Evolutionary conservation across 2,329 filamentous ascomycete genomes (phyloP).

Genomic region (Venturia nashicola): DNA sequence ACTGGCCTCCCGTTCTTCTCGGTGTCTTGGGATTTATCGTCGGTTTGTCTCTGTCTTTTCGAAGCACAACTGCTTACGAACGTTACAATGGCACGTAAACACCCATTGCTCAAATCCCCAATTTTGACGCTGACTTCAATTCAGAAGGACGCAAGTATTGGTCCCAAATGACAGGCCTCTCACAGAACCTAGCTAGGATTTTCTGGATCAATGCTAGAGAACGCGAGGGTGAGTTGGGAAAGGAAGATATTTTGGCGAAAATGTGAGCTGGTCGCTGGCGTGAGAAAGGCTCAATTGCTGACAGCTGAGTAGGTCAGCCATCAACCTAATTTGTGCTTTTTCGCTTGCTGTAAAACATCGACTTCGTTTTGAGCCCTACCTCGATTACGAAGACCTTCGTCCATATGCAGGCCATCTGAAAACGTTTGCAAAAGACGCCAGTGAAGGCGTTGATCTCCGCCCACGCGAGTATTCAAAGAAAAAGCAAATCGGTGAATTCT

Average conservation of each 20-base stretch:
- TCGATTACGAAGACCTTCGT: constrained; percentile 61
- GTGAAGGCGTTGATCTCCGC: constrained; percentile 28
- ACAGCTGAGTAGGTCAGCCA: constrained; percentile 37
- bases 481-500: constrained; percentile 57
- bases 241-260: constrained; percentile 59
- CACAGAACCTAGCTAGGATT: constrained; percentile 50
- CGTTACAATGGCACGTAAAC: constrained; percentile 27
- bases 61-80: constrained; percentile 67
- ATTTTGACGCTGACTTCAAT: too few relatives aligned
- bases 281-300: constrained; percentile 2
- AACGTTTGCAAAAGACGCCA: constrained; percentile 56
- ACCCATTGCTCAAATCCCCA: too few relatives aligned
- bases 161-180: constrained; percentile 43
- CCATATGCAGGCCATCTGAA: constrained; percentile 60
- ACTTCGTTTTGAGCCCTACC: constrained; percentile 72
- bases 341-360: constrained; percentile 70
- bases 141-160: constrained; percentile 51
- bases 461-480: constrained; percentile 27
- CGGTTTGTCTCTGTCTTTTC: constrained; percentile 65
- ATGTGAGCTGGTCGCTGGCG: constrained; percentile 27
- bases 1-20: constrained; percentile 46
- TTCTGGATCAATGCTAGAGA: constrained; percentile 72
- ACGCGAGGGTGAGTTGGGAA: constrained; percentile 43
- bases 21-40: constrained; percentile 75
- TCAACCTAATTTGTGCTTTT: constrained; percentile 70